Evolutionary conservation across 2,329 filamentous ascomycete genomes (phyloP), one percentile per base, ranked within the genome.

Genomic region (Talaromyces sp.): DNA sequence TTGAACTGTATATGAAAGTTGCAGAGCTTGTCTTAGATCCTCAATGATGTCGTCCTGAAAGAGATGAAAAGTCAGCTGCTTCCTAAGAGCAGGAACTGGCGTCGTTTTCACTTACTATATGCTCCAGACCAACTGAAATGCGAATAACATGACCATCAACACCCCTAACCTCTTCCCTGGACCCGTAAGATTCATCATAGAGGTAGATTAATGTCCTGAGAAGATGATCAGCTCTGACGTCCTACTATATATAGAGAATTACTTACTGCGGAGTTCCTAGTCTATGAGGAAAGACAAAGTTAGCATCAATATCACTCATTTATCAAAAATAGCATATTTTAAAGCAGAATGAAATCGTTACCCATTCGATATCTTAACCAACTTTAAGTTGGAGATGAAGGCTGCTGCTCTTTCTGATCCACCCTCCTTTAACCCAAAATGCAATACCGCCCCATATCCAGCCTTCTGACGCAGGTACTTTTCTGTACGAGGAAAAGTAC

Each of bases 101-200:
- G 28, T 21, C 11, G 9, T 3, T 13, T n/a, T 5, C 5, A 57
- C 58, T 57, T 56, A 60, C 58, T 70, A 96, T 93, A 73, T 96
- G 90, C 77, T 96, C 91, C 1, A 88, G 92, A 48, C 91, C 91
- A 56, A 96, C 91, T 0, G 90, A 95, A 69, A 96, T 92, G 63
- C 91, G 87, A 74, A 96, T 95, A 50, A 95, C 82, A 88, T 67
- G 22, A 89, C 92, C 11, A 91, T 89, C 65, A 89, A 91, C 31
- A 88, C 90, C 70, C 77, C 84, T 58, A 80, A 70, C 78, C 85
- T 89, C 81, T 95, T 91, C 70, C 89, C 82, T 43, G 91, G 13
- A 21, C 15, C 21, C 41, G 13, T 37, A 35, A 5, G 25, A 21
- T 25, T 41, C 52, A 21, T 35, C 41, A 1, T 31, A n/a, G 3